Evolutionary conservation across 305 asterid genomes (phyloP).

Genomic region (Rubia balearica): DNA sequence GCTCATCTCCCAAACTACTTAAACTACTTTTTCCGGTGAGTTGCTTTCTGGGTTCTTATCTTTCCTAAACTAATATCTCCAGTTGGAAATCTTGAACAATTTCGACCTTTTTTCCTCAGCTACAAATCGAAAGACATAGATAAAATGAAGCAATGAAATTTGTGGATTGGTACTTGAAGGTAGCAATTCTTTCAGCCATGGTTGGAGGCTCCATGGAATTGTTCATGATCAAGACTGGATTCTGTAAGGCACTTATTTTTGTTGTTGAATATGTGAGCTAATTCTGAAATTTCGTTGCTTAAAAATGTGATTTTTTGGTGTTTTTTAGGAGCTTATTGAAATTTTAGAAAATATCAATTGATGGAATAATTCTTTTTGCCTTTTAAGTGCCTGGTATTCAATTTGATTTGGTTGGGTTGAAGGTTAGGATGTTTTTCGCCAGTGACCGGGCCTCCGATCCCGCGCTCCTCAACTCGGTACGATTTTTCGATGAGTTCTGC

Average conservation of each 20-base stretch:
- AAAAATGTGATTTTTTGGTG: slow-evolving; percentile 7
- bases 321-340: background rate
- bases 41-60: background rate
- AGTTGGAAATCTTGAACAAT: slow-evolving; percentile 10
- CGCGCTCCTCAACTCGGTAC: slow-evolving; percentile 60
- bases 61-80: background rate
- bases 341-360: background rate
- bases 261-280: background rate
- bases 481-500: background rate
- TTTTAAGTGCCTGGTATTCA: background rate
- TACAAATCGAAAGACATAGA: background rate
- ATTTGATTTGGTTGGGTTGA: background rate
- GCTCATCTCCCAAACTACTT: background rate
- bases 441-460: slow-evolving; percentile 66
- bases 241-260: slow-evolving; percentile 43
- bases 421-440: slow-evolving; percentile 31
- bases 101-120: background rate
- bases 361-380: background rate
- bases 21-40: background rate
- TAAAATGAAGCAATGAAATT: slow-evolving; percentile 43
- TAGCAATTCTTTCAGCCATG: slow-evolving; percentile 49
- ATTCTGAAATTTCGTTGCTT: background rate
- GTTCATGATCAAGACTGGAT: slow-evolving; percentile 93
- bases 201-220: slow-evolving; percentile 89
- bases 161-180: slow-evolving; percentile 81